phyloP scores from a whole-genome alignment of 306 rosid genomes.

The Benincasa hispida region DNA sequence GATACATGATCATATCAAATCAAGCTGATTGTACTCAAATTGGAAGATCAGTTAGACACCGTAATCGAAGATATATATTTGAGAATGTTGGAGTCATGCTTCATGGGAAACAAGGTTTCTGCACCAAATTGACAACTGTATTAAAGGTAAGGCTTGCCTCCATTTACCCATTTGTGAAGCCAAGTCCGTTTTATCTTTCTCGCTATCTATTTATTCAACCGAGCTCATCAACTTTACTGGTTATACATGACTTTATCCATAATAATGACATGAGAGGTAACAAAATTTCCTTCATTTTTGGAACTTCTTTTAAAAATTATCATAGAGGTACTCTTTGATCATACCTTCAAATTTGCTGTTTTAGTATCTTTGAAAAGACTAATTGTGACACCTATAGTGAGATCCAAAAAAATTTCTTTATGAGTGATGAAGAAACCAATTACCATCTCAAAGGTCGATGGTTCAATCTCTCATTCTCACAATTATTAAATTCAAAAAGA shows the following conservation, averaged over 20 bases:
- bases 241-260: neutral
- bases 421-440: no score
- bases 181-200: neutral
- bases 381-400: neutral
- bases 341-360: neutral
- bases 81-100: slow-evolving; percentile 70
- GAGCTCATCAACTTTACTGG: neutral
- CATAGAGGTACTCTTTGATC: neutral
- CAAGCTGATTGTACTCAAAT: slow-evolving; percentile 25
- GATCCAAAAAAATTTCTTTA: neutral
- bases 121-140: slow-evolving; percentile 46
- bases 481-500: no score
- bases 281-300: neutral
- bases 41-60: slow-evolving; percentile 19
- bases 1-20: slow-evolving; percentile 54
- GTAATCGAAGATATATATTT: slow-evolving; percentile 29
- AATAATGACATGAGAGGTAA: neutral
- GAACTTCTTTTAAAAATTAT: neutral
- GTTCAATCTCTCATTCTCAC: no score
- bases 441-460: no score
- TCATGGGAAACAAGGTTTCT: slow-evolving; percentile 68
- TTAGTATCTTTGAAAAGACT: neutral
- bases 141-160: slow-evolving; percentile 32
- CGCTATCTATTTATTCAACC: neutral
- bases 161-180: neutral